Conservation (phyloP, 305 asterid genomes). For the Fraxinus paxiana region DNA sequence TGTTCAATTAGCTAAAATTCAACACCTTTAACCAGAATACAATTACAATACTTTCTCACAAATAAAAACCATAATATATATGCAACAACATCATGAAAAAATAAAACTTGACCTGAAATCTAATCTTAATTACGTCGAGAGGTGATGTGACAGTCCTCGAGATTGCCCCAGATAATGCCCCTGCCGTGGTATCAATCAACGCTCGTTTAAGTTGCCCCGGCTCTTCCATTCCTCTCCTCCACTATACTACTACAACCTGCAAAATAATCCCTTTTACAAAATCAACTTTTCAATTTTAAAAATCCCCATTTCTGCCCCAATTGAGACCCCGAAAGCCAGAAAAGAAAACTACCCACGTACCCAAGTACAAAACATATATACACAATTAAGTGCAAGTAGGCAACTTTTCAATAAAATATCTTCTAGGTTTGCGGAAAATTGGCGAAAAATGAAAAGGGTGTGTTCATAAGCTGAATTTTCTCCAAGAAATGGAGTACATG, state of each 20-base stretch:
- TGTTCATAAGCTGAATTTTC: neutral
- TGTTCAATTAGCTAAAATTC: neutral
- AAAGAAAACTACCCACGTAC: constrained; percentile 15
- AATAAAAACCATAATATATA: neutral
- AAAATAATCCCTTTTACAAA: neutral
- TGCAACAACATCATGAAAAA: neutral
- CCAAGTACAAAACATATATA: neutral
- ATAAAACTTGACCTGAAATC: constrained; percentile 66
- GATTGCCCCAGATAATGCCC: constrained; percentile 75
- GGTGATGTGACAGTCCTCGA: constrained; percentile 87
- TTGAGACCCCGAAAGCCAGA: constrained; percentile 24
- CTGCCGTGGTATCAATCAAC: constrained; percentile 68
- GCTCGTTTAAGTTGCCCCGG: constrained; percentile 71
- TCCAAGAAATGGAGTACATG: neutral
- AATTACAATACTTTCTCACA: neutral
- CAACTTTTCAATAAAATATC: constrained; percentile 1
- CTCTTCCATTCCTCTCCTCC: constrained; percentile 50
- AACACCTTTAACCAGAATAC: neutral
- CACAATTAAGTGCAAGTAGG: constrained; percentile 16
- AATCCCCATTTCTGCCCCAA: constrained; percentile 24
- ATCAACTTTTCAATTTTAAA: constrained; percentile 15
- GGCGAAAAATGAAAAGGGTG: neutral
- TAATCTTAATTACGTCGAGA: constrained; percentile 86
- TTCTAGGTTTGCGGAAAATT: constrained; percentile 12
- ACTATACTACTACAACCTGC: constrained; percentile 33